These are phyloP conservation scores for Davidsoniella neocaledoniae DNA, from an alignment of 2,329 filamentous ascomycete species.

Conservation along the genomic window DNA sequence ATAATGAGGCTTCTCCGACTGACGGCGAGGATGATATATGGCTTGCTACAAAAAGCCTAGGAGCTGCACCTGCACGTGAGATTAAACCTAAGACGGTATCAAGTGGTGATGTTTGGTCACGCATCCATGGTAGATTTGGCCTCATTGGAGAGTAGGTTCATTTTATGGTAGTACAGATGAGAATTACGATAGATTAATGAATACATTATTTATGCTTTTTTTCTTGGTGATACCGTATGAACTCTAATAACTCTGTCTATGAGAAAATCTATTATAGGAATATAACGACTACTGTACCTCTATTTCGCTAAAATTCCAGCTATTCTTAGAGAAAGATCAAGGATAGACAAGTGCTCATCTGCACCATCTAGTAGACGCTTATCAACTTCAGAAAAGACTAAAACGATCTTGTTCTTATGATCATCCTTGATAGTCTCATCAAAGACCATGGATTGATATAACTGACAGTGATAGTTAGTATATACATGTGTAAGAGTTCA, in stretches of 20 bases:
- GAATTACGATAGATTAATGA: background rate
- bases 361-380: conserved; percentile 88
- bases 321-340: conserved; percentile 72
- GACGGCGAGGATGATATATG: conserved; percentile 13
- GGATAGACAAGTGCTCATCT: conserved; percentile 81
- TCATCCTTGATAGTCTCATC: conserved; percentile 70
- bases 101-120: conserved; percentile 30
- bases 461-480: conserved; percentile 24
- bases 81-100: conserved; percentile 13
- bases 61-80: conserved; percentile 15
- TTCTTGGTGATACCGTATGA: background rate
- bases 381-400: conserved; percentile 84
- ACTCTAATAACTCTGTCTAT: conserved; percentile 4
- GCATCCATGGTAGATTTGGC: conserved; percentile 36
- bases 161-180: background rate
- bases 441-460: conserved; percentile 69
- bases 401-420: conserved; percentile 80
- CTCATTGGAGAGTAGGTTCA: conserved; percentile 25
- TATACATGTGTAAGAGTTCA: conserved; percentile 11
- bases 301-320: conserved; percentile 47
- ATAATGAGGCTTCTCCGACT: background rate
- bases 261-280: background rate
- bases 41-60: conserved; percentile 9
- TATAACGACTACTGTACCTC: background rate
- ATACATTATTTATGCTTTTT: background rate